Conservation (phyloP, 345 rosid genomes). For the Sisymbrium irio region DNA sequence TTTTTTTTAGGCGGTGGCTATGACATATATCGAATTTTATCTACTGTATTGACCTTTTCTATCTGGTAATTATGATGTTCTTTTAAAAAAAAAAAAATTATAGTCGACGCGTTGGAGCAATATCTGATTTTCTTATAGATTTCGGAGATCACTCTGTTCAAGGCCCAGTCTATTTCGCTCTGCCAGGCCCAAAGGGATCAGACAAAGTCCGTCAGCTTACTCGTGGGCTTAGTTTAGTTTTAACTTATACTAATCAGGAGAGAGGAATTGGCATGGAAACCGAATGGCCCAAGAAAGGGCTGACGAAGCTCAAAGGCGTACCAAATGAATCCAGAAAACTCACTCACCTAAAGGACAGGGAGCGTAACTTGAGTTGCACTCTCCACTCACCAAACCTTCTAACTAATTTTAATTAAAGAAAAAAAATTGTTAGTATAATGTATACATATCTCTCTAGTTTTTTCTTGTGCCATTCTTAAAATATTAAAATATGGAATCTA, state of each 20-base stretch:
- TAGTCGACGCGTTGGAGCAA: too few relatives aligned
- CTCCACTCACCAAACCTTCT: conserved; percentile 3
- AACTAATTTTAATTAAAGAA: background rate
- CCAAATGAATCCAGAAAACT: background rate
- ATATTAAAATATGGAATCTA: background rate
- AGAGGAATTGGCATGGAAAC: background rate
- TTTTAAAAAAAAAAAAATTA: too few relatives aligned
- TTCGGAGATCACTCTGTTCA: background rate
- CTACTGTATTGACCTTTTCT: too few relatives aligned
- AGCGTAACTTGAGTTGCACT: conserved; percentile 17
- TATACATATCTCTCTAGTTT: background rate
- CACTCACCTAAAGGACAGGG: background rate
- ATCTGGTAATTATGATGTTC: too few relatives aligned
- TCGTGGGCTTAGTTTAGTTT: background rate
- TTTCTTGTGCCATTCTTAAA: background rate
- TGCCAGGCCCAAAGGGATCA: background rate
- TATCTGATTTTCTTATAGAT: too few relatives aligned
- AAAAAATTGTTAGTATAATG: too few relatives aligned
- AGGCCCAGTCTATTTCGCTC: background rate
- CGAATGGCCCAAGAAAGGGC: background rate
- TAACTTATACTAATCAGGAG: background rate
- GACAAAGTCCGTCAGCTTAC: background rate
- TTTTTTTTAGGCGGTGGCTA: too few relatives aligned
- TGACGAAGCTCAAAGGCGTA: background rate
- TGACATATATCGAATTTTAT: too few relatives aligned